Evolutionary conservation across 441 rosid genomes (phyloP), one percentile per base, ranked within the genome.

Genomic region (Croton laevigatus): DNA sequence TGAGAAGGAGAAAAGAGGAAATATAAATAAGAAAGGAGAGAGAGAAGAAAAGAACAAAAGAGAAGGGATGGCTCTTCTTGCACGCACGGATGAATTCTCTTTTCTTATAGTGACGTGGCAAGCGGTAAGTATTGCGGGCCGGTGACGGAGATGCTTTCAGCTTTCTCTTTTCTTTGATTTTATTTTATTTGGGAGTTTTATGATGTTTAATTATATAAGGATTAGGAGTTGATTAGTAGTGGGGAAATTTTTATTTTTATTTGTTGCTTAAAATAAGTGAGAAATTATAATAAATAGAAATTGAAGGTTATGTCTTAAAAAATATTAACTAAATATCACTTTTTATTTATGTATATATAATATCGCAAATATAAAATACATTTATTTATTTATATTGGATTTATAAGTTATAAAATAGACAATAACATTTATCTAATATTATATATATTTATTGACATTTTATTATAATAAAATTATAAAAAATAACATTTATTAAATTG

Each of bases 61-160:
- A 59, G 59, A 69, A 60, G 34, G 34, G 54, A 59, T 60, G 59
- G 8, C 57, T 46, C 54, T 36, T 8, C 12, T 23, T 58, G 17
- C 38, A 22, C 71, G 27, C 34, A 7, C 45, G 19, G 53, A 27
- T 11, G 14, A 45, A 45, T 45, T 48, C 36, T 17, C 5, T 44
- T 34, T 5, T 51, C 22, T 34, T 34, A 11, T 19, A 23, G 36
- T 75, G 66, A 79, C 81, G 79, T 75, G 76, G 79, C 81, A 27
- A 14, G 54, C 10, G 38, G 23, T 71, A 59, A 27, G 74, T 69
- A 27, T 27, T 27, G 68, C 69, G 59, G 59, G 60, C 69, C 64
- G 68, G 69, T 63, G 38, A 34, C 37, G 75, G 42, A 59, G 49
- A n/a, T n/a, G n/a, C 16, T 66, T 7, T 49, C 46, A 10, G 11